Evolutionary conservation across 2,329 filamentous ascomycete species (phyloP), one percentile per base, ranked within the genome.

Genomic region (Tolypocladium ovalisporum): DNA sequence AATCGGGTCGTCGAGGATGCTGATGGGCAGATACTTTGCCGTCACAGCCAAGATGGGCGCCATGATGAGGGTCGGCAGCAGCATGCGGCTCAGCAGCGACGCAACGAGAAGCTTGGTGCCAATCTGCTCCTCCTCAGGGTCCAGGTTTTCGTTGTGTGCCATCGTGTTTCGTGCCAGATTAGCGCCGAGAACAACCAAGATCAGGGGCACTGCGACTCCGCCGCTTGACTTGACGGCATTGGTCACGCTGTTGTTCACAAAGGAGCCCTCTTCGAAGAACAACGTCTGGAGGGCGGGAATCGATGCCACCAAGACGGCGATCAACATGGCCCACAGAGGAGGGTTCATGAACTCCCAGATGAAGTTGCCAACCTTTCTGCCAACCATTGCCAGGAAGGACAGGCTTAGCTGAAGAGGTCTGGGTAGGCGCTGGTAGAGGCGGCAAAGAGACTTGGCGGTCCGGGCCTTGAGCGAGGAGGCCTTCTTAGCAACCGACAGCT

Each of bases 281-380:
- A 94, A 75, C 44, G 80, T 77, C 70, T 99, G 93, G 9, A 99
- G 80, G 1, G 77, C 68, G 0, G 94, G 94, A 7, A 97, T 83
- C 0, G 91, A 96, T 3, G 94, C 94, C 7, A 99, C 89, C 54
- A 96, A 75, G 52, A 97, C 86, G n/a, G 94, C 90, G 42, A 86
- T 77, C 37, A 97, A 76, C 94, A 99, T 97, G 35, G 94, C 92
- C 91, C 92, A 97, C 32, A 99, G 84, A 1, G 94, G 94, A 47
- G 94, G 93, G 73, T 97, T 97, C 93, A 99, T 97, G 71, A 97
- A 96, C 53, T 89, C 88, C 88, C 89, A 94, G 15, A 92, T 70
- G 55, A 91, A 91, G 54, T 73, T 74, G 63, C 82, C 73, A 64
- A 89, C 61, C 70, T 81, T 71, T 64, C 64, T 70, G 51, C 70